Evolutionary conservation across 1,284 basidiomycete genomes (phyloP).

Genomic region (Laetiporus sulphureus): DNA sequence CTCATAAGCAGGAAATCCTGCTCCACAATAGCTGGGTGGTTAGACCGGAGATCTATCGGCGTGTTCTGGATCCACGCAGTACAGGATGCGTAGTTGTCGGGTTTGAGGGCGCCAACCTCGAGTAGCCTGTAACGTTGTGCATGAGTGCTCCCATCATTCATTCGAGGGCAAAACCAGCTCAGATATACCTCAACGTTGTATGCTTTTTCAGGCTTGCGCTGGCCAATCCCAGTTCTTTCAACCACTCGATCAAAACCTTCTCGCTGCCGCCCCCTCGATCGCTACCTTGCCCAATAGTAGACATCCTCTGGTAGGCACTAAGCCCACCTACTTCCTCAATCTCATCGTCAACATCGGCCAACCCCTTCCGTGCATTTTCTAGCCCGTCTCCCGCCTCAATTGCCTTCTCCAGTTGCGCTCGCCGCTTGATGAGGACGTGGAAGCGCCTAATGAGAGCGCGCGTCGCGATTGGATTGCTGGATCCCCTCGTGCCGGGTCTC

Average conservation of each 20-base stretch:
- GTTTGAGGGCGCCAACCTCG: conserved; percentile 81
- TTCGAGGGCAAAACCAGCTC: background rate
- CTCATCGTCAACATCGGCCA: conserved; percentile 49
- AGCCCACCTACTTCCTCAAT: conserved; percentile 70
- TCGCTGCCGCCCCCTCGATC: conserved; percentile 85
- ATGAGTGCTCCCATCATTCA: too few relatives aligned
- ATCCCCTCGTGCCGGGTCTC: conserved; percentile 22
- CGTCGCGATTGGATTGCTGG: conserved; percentile 45
- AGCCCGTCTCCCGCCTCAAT: conserved; percentile 1
- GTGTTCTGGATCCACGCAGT: conserved; percentile 64
- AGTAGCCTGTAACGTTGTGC: conserved; percentile 50
- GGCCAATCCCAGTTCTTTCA: conserved; percentile 47
- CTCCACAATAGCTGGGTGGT: conserved; percentile 70
- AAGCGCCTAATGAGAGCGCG: conserved; percentile 62
- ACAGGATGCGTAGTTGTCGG: conserved; percentile 69
- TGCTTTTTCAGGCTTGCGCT: conserved; percentile 17
- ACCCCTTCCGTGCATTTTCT: conserved; percentile 20
- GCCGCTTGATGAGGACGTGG: conserved; percentile 60
- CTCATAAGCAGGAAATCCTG: conserved; percentile 77
- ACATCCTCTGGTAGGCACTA: conserved; percentile 76
- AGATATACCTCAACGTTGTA: conserved; percentile 34
- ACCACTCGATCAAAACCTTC: conserved; percentile 69
- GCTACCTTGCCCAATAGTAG: conserved; percentile 67
- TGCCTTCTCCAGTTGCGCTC: conserved; percentile 35
- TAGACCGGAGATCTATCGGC: conserved; percentile 77